Evolutionary conservation across 2,329 filamentous ascomycete genomes (phyloP), one percentile per base, ranked within the genome.

Genomic region (Penicillium corylophilum): DNA sequence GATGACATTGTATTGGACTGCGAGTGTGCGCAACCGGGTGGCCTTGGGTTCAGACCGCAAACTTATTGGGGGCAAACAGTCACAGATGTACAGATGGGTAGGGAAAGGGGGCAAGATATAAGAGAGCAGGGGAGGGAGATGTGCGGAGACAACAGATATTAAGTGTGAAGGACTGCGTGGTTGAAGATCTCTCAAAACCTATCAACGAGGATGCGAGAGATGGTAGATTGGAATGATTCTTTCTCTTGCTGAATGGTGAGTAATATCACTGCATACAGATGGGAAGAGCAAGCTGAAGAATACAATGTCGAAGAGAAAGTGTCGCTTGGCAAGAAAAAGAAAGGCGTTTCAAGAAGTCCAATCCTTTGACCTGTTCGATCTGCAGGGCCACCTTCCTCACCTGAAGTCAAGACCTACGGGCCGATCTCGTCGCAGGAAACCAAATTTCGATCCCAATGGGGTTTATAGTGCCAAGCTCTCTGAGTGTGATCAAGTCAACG

Each of bases 1-100:
- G 94, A 96, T 71, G 90, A 85, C 92, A 96, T 96, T 68, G 68
- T 84, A 71, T 71, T 71, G 65, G 77, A 71, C 63, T 71, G 63
- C 59, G 46, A 49, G 50, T 33, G 62, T 48, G 63, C 54, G 55
- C 61, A 64, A 64, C 54, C 45, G 45, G 44, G 43, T 20, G 47
- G 33, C 54, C 57, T 57, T 60, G 59, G 63, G 64, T 62, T 64
- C 64, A 65, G 59, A 66, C 59, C 62, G 23, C 64, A 63, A 45
- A 51, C 53, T 59, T 63, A 53, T 28, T 8, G 56, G 52, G 55
- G 53, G 56, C 56, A 63, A 56, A 54, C 61, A 62, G 61, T 33
- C 44, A 54, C 45, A 54, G 28, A 61, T 39, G 12, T 38, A 35
- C 43, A 46, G 36, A 28, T n/a, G 16, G n/a, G 15, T n/a, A n/a